Conservation (phyloP, 768 basidiomycete genomes). For the Kwoniella mangroviensis region DNA sequence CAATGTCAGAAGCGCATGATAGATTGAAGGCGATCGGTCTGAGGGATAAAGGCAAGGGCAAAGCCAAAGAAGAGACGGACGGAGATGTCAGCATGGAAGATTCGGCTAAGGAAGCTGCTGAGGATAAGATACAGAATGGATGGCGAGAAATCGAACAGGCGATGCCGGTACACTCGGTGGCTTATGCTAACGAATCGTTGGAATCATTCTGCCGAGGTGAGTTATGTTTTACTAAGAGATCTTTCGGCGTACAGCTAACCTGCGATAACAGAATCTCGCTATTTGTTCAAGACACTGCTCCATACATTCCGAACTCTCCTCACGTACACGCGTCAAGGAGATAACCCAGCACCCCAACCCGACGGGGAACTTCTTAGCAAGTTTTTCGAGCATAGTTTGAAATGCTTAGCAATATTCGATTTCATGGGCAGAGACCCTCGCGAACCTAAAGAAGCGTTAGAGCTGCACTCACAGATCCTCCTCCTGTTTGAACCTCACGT, state of each 20-base stretch:
- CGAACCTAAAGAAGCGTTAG: conserved; percentile 77
- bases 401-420: conserved; percentile 80
- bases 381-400: conserved; percentile 82
- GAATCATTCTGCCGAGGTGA: conserved; percentile 77
- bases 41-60: conserved; percentile 51
- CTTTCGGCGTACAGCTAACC: neutral
- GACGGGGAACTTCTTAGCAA: conserved; percentile 86
- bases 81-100: conserved; percentile 43
- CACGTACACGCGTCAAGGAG: conserved; percentile 74
- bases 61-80: conserved; percentile 40
- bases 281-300: conserved; percentile 82
- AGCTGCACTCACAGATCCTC: conserved; percentile 76
- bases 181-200: conserved; percentile 77
- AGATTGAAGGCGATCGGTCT: conserved; percentile 43
- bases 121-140: conserved; percentile 60
- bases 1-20: conserved; percentile 64
- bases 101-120: conserved; percentile 23
- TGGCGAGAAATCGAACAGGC: conserved; percentile 77
- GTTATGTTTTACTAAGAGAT: conserved; percentile 37
- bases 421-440: conserved; percentile 58
- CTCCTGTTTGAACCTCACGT: conserved; percentile 85
- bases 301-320: conserved; percentile 85
- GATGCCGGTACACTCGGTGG: conserved; percentile 77
- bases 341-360: conserved; percentile 67
- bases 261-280: conserved; percentile 70